Base-by-base conservation (phyloP, 768 basidiomycete genomes). In the Leucocoprinus sp. region DNA sequence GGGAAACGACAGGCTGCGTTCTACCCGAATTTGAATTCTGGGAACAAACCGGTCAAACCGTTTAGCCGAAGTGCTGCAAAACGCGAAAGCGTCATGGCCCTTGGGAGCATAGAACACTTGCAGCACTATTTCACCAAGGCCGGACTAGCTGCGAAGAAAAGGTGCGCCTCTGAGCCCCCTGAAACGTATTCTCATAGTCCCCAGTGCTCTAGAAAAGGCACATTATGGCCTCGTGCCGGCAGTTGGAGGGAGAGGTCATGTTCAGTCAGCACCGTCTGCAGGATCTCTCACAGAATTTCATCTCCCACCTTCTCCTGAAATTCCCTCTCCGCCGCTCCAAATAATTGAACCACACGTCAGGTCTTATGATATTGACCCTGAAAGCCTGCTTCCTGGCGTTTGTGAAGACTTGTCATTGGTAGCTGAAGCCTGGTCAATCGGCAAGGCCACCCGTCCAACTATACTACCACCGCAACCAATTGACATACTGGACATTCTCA, bases 61-160 rank as follows among this genome's bases (percentile, higher is more conserved):
- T 93, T 93, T 72, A 87, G 85, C 54, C 71, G 85, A 51, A 90
- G 86, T 50, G 93, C 93, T 0, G 89, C 90, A 3, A 95, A 93
- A 65, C 78, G 93, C 34, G 88, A 91, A 62, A 91, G 87, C 55
- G 93, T 97, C 15, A 85, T 93, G 80, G 80, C 90, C 0, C 66
- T 97, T 14, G 93, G 93, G n/a, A 92, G 89, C 59, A 97, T 97
- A 54, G 87, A 95, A 59, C 89, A 96, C 60, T 75, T 97, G 33
- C 93, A 97, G 64, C 84, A 93, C 57, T 93, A 93, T 60, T 97
- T 93, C 57, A 89, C 87, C 6, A 92, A 92, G 73, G 80, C 86
- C 0, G 89, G 89, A 1, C 74, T 92, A 44, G 74, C 72, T 19
- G 71, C 83, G 26, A 78, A 82, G 67, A 74, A 73, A 64, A 76